Base-by-base conservation (phyloP, 73 alveolate species). In the Paramecium primaurelia region DNA sequence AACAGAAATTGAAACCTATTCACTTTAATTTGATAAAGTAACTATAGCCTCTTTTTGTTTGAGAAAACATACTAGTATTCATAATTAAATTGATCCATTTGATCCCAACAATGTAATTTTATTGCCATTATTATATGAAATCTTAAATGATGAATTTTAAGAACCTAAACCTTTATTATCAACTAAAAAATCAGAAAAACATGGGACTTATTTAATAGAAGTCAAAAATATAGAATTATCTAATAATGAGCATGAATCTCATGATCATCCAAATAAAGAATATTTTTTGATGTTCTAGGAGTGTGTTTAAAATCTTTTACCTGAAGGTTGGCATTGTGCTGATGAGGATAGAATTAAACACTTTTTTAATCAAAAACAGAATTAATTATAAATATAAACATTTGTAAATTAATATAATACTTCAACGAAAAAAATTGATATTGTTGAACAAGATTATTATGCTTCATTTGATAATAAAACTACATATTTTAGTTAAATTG, bases 241-340 rank as follows among this genome's bases (percentile, higher is more conserved):
- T 1, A 64, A 64, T 64, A 64, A 64, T 64, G 84, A 64, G 10
- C 84, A 64, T 28, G 51, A 64, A 64, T 32, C 84, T 25, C 1
- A 9, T 2, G 84, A 64, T 12, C 84, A 64, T 64, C 84, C 84
- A 73, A 73, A 73, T 38, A 37, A 22, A 73, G 87, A 73, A 9
- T 73, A 4, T 73, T 14, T 73, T 1, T 36, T 73, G 40, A 10
- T 44, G 5, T 73, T 73, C 26, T 12, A 40, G 8, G 60, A 12
- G 0, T 73, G 87, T 7, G 3, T 14, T 12, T 37, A 34, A 36
- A 10, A 73, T 14, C 47, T 37, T 0, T 44, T 73, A 14, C 59
- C 59, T 12, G 64, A 73, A 14, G 87, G 87, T 16, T 73, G 87
- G 87, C 5, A 12, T 1, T 73, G 87, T 73, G 87, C 87, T n/a